Evolutionary conservation across 2,329 filamentous ascomycete species (phyloP), one percentile per base, ranked within the genome.

Genomic region (Alternaria sp.): DNA sequence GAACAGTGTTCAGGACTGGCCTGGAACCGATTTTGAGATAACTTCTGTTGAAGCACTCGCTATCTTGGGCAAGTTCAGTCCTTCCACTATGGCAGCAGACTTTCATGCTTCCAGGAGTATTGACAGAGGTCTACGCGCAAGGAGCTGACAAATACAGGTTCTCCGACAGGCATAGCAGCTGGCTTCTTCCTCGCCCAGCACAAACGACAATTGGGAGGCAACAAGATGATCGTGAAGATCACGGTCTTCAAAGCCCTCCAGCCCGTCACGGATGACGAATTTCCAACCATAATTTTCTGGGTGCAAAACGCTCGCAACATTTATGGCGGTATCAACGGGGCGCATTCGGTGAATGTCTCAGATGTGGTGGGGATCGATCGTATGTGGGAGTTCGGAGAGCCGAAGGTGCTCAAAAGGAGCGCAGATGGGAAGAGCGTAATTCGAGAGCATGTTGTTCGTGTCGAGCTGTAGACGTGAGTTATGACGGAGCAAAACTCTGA

Each of bases 171-270:
- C n/a, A n/a, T 58, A 16, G 56, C 22, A 18, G 26, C 14, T 12
- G 41, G 41, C 16, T 54, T 43, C 48, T 54, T 58, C 56, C 56
- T 43, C n/a, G 48, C 49, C 5, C 56, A 58, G 14, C 56, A 54
- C n/a, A 36, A 58, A 32, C 41, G 41, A 41, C 30, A 44, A 20
- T 16, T 30, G 22, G 16, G 56, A 28, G 46, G 34, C 1, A n/a
- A 51, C 12, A 57, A 57, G 26, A 51, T 51, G 44, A 51, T 57
- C 46, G 43, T 24, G 5, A 51, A 43, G 24, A 57, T 51, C 12
- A 57, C 28, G 5, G 26, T 38, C 18, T 51, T 57, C 18, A 51
- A 42, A 38, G 44, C 44, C 7, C 24, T 16, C 0, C 22, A 26
- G 1, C 51, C 36, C 5, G 34, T 51, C 24, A 41, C 30, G 14